These are phyloP conservation scores for Mollisiaceae sp. DNA, from an alignment of 2,329 filamentous ascomycete species.

Conservation along the genomic window DNA sequence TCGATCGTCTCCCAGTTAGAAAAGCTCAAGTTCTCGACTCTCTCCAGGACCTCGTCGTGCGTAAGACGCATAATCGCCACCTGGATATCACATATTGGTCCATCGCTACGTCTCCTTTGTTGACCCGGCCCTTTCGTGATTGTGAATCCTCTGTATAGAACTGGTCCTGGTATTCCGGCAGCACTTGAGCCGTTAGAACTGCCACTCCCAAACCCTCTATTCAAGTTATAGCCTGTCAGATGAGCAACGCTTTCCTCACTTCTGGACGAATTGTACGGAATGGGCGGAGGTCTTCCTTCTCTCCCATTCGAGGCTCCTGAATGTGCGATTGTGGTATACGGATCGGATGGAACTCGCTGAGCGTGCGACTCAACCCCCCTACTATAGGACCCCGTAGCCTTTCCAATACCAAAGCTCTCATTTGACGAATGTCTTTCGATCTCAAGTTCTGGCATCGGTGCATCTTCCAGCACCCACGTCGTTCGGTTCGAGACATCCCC, in stretches of 20 bases:
- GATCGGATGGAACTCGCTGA: not conserved
- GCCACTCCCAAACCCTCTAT: not conserved
- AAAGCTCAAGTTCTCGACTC: not conserved
- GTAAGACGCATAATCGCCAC: conserved; percentile 4
- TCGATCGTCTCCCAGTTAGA: not conserved
- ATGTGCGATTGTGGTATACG: not conserved
- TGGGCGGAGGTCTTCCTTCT: not conserved
- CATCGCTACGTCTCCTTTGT: not conserved
- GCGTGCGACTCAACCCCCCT: not conserved
- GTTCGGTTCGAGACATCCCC: not conserved
- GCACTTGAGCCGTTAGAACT: not conserved
- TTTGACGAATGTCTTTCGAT: not conserved
- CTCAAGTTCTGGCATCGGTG: not conserved
- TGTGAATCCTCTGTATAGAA: not conserved
- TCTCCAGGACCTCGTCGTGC: not conserved
- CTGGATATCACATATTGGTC: not conserved
- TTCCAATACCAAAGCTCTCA: not conserved
- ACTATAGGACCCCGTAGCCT: not conserved
- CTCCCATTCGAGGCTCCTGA: not conserved
- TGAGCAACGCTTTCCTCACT: not conserved
- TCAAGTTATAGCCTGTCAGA: not conserved
- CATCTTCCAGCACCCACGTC: not conserved
- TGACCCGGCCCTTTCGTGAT: not conserved
- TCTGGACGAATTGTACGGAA: not conserved
- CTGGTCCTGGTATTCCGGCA: not conserved